These are phyloP conservation scores for Gossypium turneri DNA, from an alignment of 345 rosid genomes.

Conservation along the genomic window DNA sequence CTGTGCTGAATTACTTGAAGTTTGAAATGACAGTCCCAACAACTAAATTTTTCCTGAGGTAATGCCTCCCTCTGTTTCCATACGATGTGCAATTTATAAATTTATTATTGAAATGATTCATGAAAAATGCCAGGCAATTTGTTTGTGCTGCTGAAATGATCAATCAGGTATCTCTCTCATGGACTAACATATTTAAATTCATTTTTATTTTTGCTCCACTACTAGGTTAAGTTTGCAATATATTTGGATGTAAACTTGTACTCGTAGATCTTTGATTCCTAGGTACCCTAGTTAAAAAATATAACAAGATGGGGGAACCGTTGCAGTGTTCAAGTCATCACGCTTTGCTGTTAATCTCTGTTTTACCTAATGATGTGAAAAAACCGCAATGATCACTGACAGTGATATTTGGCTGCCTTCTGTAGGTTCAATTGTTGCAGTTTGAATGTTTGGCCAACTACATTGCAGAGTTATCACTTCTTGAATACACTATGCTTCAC, in stretches of 20 bases:
- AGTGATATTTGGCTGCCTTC: not conserved
- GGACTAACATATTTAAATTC: not conserved
- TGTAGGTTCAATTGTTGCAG: slow-evolving; percentile 27
- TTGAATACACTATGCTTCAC: slow-evolving; percentile 29
- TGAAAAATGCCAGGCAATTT: slow-evolving; percentile 23
- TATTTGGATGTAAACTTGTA: not conserved
- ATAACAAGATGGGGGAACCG: not conserved
- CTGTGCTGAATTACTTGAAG: slow-evolving; percentile 74
- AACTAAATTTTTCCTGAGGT: slow-evolving; percentile 76
- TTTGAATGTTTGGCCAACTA: slow-evolving; percentile 38
- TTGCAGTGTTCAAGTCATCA: not conserved
- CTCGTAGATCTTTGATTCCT: not conserved
- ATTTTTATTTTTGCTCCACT: not conserved
- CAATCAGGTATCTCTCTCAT: slow-evolving; percentile 19
- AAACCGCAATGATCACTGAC: too few species aligned
- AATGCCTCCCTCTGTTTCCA: slow-evolving; percentile 6
- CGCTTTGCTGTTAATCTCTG: not conserved
- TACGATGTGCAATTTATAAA: not conserved
- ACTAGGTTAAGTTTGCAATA: not conserved
- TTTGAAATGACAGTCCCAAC: slow-evolving; percentile 91
- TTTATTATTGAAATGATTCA: not conserved
- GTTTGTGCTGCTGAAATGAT: slow-evolving; percentile 22
- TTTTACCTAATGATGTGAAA: not conserved
- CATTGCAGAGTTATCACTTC: slow-evolving; percentile 31
- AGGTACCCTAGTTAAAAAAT: slow-evolving; percentile 1